Evolutionary conservation across 2,329 filamentous ascomycete genomes (phyloP).

Genomic region (Claviceps pusilla): DNA sequence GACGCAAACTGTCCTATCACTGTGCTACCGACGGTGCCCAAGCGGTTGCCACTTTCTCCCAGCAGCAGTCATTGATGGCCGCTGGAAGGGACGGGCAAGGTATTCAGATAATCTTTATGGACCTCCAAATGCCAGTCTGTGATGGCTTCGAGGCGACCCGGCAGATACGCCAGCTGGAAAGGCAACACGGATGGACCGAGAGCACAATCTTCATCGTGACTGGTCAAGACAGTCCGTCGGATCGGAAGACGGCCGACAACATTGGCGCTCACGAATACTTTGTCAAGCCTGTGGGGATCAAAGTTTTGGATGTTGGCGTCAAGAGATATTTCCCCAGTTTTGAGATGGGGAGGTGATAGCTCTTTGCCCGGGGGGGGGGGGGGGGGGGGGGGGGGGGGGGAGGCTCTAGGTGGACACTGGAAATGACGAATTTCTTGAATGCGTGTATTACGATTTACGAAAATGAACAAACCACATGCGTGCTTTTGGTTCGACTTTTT

Average conservation of each 20-base stretch:
- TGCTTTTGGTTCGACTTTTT: no score
- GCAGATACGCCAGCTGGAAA: constrained; percentile 13
- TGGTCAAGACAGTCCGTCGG: constrained; percentile 12
- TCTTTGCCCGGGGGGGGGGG: no score
- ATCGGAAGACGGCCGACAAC: background rate
- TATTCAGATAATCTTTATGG: constrained; percentile 15
- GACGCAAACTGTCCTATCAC: constrained; percentile 25
- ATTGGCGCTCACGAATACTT: background rate
- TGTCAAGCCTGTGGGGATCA: background rate
- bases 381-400: no score
- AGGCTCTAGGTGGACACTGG: no score
- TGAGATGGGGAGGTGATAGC: background rate
- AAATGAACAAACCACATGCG: no score
- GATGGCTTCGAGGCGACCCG: constrained; percentile 15
- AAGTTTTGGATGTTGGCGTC: background rate
- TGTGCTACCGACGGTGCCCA: constrained; percentile 28
- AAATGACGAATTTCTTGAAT: no score
- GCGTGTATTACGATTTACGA: no score
- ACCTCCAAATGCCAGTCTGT: constrained; percentile 16
- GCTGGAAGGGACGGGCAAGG: constrained; percentile 2
- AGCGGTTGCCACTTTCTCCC: constrained; percentile 21
- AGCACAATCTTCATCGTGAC: constrained; percentile 15
- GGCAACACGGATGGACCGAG: constrained; percentile 4
- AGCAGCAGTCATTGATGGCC: constrained; percentile 8
- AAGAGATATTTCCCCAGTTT: background rate